These are phyloP conservation scores for Blastocystis sp. DNA, from an alignment of 352 stramenopile genomes.

Conservation along the genomic window DNA sequence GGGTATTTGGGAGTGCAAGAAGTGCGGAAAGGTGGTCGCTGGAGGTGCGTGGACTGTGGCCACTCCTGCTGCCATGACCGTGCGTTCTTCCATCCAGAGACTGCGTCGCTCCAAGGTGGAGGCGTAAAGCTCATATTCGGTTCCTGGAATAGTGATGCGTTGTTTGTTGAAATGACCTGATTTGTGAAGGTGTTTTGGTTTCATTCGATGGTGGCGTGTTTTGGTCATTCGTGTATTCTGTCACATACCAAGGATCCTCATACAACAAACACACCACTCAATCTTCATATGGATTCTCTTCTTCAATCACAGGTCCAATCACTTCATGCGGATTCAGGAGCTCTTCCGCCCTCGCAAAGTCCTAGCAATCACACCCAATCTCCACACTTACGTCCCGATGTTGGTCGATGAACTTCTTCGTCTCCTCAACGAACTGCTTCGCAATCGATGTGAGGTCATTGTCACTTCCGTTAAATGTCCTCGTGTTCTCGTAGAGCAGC, in stretches of 20 bases:
- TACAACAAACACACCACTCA: neutral
- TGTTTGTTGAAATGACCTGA: constrained; percentile 55
- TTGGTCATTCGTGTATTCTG: too few species aligned
- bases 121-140: constrained; percentile 50
- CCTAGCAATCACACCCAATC: neutral
- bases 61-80: constrained; percentile 87
- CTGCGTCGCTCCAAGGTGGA: constrained; percentile 66
- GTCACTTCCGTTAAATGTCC: neutral
- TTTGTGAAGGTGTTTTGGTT: too few species aligned
- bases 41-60: constrained; percentile 93
- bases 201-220: too few species aligned
- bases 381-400: neutral
- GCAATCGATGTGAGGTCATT: constrained; percentile 20
- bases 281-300: constrained; percentile 1
- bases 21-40: constrained; percentile 91
- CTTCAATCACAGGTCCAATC: neutral
- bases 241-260: too few species aligned
- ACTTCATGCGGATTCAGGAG: neutral
- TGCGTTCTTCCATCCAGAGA: constrained; percentile 89
- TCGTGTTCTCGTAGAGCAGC: constrained; percentile 40
- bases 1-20: constrained; percentile 97
- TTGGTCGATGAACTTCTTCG: neutral
- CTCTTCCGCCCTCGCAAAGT: constrained; percentile 2
- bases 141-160: constrained; percentile 52
- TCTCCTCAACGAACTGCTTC: neutral